phyloP scores from a whole-genome alignment of 2,329 filamentous ascomycete species.

The Penicillium paneum region DNA sequence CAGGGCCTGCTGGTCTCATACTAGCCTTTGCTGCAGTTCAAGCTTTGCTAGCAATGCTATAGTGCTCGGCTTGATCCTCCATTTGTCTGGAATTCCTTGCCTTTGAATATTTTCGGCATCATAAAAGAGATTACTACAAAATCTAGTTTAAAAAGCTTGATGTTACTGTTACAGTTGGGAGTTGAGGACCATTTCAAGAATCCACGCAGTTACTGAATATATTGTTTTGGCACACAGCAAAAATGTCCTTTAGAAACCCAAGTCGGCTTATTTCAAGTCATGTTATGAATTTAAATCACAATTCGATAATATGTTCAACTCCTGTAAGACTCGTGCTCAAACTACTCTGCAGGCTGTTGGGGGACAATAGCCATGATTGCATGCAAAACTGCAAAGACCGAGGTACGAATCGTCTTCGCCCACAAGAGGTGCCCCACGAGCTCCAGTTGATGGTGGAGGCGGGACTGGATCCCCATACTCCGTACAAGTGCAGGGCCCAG shows the following conservation, averaged over 20 bases:
- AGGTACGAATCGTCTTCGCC: conserved; percentile 37
- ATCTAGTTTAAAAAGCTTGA: not conserved
- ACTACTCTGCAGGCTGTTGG: conserved; percentile 21
- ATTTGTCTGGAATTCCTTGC: not conserved
- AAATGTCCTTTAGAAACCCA: not conserved
- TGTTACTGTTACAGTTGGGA: not conserved
- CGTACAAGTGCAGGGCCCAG: conserved; percentile 33
- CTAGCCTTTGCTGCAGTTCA: not conserved
- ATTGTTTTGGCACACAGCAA: no score
- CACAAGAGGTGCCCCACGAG: conserved; percentile 18
- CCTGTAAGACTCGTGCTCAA: not conserved
- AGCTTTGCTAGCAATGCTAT: not conserved
- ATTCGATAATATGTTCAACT: not conserved
- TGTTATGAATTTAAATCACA: no score
- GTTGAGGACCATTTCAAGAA: not conserved
- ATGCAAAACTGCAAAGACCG: conserved; percentile 49
- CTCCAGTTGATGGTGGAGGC: conserved; percentile 24
- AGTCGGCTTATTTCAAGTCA: not conserved
- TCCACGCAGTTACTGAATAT: rapidly evolving
- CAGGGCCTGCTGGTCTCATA: not conserved
- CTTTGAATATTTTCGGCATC: not conserved
- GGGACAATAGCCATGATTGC: conserved; percentile 49
- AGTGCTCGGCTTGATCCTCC: no score
- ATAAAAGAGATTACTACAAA: not conserved
- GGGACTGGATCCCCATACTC: conserved; percentile 21